phyloP scores from a whole-genome alignment of 345 rosid genomes.

The Gossypium arboreum region DNA sequence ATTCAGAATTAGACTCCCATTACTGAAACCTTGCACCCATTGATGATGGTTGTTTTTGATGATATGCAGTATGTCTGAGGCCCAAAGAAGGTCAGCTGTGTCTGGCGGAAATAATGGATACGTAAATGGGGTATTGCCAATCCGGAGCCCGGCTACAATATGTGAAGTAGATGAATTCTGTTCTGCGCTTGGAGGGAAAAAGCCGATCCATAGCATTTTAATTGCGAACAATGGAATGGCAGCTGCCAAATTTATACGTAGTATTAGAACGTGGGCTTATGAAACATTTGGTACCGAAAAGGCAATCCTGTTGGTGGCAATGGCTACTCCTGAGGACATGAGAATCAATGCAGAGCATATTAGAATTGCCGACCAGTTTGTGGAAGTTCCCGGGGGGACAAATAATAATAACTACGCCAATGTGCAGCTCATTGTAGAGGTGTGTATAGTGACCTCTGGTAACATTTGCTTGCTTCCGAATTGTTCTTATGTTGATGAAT shows the following conservation, averaged over 20 bases:
- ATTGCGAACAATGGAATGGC: constrained; percentile 99
- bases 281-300: constrained; percentile 96
- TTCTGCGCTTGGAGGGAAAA: constrained; percentile 75
- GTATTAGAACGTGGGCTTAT: constrained; percentile 95
- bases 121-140: constrained; percentile 46
- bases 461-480: not conserved
- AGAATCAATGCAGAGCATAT: constrained; percentile 98
- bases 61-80: constrained; percentile 57
- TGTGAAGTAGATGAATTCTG: constrained; percentile 78
- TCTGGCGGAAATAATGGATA: constrained; percentile 48
- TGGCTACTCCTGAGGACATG: constrained; percentile 99
- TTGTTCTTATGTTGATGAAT: constrained; percentile 14
- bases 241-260: constrained; percentile 96
- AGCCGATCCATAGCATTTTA: constrained; percentile 84
- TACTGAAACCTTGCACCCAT: not conserved
- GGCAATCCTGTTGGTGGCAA: constrained; percentile 95
- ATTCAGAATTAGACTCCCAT: not conserved
- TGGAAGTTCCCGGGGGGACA: constrained; percentile 99
- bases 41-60: constrained; percentile 15
- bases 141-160: constrained; percentile 52
- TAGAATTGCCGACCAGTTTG: constrained; percentile 98
- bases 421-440: constrained; percentile 99
- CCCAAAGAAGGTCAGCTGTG: constrained; percentile 35
- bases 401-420: constrained; percentile 98
- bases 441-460: constrained; percentile 21